Evolutionary conservation across 2,329 filamentous ascomycete genomes (phyloP).

Genomic region (Fusarium falciforme): DNA sequence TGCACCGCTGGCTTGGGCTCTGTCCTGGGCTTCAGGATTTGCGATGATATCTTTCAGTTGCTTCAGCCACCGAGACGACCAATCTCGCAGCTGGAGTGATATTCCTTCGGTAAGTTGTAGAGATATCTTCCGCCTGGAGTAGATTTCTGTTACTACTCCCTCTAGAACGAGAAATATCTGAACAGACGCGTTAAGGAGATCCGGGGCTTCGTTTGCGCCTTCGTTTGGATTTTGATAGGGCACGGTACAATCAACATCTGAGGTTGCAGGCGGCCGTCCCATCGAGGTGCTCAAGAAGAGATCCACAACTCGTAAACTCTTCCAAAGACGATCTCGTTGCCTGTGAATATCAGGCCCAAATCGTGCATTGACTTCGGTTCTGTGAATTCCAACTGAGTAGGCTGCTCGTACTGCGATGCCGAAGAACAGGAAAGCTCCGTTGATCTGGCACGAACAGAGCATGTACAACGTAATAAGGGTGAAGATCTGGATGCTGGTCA

Average conservation of each 20-base stretch:
- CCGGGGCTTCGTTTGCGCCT: slow-evolving; percentile 53
- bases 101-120: slow-evolving; percentile 65
- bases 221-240: slow-evolving; percentile 54
- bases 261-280: slow-evolving; percentile 65
- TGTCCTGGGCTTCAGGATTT: slow-evolving; percentile 23
- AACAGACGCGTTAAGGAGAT: slow-evolving; percentile 63
- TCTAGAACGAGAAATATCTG: slow-evolving; percentile 65
- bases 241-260: slow-evolving; percentile 66
- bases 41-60: slow-evolving; percentile 54
- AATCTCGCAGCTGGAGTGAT: slow-evolving; percentile 63
- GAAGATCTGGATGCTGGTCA: slow-evolving; percentile 63
- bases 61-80: slow-evolving; percentile 62
- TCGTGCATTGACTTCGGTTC: slow-evolving; percentile 64
- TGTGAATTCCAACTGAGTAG: slow-evolving; percentile 64
- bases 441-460: slow-evolving; percentile 66
- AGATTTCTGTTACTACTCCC: slow-evolving; percentile 62
- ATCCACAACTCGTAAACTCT: slow-evolving; percentile 63
- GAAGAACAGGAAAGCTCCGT: slow-evolving; percentile 65
- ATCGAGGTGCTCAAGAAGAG: slow-evolving; percentile 65
- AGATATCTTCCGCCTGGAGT: slow-evolving; percentile 64
- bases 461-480: slow-evolving; percentile 64
- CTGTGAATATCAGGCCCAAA: slow-evolving; percentile 58
- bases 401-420: slow-evolving; percentile 64
- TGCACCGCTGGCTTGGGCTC: slow-evolving; percentile 56
- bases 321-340: slow-evolving; percentile 64